These are phyloP conservation scores for Phragmites australis DNA, from an alignment of 176 grass and related monocot species.

Conservation along the genomic window DNA sequence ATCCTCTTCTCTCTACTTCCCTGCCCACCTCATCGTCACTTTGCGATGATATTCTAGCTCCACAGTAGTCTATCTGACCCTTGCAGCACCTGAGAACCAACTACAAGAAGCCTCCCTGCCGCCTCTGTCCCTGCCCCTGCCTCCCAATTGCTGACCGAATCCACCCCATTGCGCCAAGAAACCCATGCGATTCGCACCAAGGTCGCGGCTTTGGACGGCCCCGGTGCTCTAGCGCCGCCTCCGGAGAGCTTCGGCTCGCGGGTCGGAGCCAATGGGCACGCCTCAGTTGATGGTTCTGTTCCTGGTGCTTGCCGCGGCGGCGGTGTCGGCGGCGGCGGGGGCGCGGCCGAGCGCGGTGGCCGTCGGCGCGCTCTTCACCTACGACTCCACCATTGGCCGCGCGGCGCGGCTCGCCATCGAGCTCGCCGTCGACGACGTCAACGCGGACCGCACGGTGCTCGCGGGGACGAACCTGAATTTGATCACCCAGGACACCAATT, in stretches of 20 bases:
- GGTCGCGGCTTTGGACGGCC: background rate
- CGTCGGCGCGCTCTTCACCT: constrained; percentile 77
- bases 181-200: background rate
- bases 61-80: background rate
- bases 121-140: background rate
- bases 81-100: background rate
- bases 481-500: constrained; percentile 73
- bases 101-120: background rate
- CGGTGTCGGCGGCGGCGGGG: background rate
- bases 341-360: constrained; percentile 38
- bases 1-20: background rate
- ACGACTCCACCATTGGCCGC: constrained; percentile 70
- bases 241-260: too few species aligned
- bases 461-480: constrained; percentile 56
- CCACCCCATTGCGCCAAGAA: background rate
- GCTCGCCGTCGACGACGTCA: constrained; percentile 76
- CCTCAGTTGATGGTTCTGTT: background rate
- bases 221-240: constrained; percentile 23
- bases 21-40: background rate
- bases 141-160: background rate
- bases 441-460: constrained; percentile 59
- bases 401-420: constrained; percentile 67
- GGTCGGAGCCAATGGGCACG: constrained; percentile 39
- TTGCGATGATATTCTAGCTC: background rate
- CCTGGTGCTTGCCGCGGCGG: constrained; percentile 5